Conservation (phyloP, 257 asterid genomes). For the Lycium ferocissimum region DNA sequence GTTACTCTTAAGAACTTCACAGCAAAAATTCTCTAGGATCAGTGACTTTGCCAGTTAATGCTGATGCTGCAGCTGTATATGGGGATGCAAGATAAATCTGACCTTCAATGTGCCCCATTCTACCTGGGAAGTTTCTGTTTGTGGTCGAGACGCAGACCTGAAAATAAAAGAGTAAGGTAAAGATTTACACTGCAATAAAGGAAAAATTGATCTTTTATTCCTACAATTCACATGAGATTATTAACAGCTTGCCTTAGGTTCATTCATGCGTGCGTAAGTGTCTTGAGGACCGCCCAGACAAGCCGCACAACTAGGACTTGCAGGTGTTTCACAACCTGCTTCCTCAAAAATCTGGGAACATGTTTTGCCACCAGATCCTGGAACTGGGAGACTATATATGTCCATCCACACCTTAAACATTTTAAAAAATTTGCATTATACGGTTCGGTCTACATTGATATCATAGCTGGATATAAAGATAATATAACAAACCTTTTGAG, state of each 20-base stretch:
- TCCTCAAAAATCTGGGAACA: constrained; percentile 95
- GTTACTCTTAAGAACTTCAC: constrained; percentile 39
- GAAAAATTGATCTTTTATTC: not conserved
- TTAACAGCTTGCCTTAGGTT: constrained; percentile 69
- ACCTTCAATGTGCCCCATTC: constrained; percentile 97
- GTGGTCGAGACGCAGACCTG: constrained; percentile 90
- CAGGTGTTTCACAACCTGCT: constrained; percentile 94
- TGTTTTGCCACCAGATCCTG: constrained; percentile 90
- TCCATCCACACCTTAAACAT: constrained; percentile 93
- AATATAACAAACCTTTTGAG: constrained; percentile 70
- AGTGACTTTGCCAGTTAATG: constrained; percentile 83
- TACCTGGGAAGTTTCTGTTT: constrained; percentile 85
- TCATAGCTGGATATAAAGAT: not conserved
- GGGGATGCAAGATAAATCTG: constrained; percentile 97
- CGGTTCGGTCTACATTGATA: not conserved
- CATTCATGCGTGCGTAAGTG: constrained; percentile 90
- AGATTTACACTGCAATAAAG: not conserved
- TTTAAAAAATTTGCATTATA: not conserved
- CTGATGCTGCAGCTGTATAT: constrained; percentile 96
- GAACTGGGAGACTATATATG: constrained; percentile 77
- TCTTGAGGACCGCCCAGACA: constrained; percentile 94
- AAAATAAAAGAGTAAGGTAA: not conserved
- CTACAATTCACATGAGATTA: not conserved
- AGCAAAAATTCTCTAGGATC: constrained; percentile 89
- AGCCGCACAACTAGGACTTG: constrained; percentile 98